Evolutionary conservation across 306 rosid species (phyloP).

Genomic region (Crotalaria pallida): DNA sequence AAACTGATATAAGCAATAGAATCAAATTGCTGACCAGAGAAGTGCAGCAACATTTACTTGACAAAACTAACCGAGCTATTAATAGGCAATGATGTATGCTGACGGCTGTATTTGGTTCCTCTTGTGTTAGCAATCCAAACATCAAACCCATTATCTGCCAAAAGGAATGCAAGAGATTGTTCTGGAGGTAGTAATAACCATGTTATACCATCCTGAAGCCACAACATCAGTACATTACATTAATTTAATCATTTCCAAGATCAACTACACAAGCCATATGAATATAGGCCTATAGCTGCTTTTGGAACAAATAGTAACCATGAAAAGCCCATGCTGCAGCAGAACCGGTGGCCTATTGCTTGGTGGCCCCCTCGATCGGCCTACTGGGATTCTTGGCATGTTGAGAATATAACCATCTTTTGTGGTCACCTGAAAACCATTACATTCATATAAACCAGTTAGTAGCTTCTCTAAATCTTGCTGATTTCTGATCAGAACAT

Average conservation of each 20-base stretch:
- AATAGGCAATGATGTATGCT: slow-evolving; percentile 34
- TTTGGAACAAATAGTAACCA: slow-evolving; percentile 39
- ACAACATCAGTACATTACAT: slow-evolving; percentile 9
- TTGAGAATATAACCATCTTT: slow-evolving; percentile 66
- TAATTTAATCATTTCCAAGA: slow-evolving; percentile 27
- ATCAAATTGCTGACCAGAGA: slow-evolving; percentile 13
- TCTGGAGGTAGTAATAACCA: slow-evolving; percentile 75
- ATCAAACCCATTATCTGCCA: slow-evolving; percentile 71
- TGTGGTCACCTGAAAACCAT: slow-evolving; percentile 54
- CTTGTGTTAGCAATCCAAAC: slow-evolving; percentile 80
- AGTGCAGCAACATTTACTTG: background rate
- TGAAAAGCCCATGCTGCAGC: slow-evolving; percentile 69
- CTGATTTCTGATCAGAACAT: slow-evolving; percentile 16
- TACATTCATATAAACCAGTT: background rate
- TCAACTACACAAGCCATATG: slow-evolving; percentile 5
- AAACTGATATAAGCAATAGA: slow-evolving; percentile 6
- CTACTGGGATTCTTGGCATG: slow-evolving; percentile 60
- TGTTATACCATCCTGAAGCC: slow-evolving; percentile 61
- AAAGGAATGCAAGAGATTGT: slow-evolving; percentile 55
- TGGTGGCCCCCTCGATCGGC: slow-evolving; percentile 26
- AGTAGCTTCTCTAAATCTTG: background rate
- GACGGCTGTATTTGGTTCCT: slow-evolving; percentile 68
- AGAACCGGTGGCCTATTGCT: slow-evolving; percentile 46
- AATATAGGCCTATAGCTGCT: background rate
- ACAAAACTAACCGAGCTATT: slow-evolving; percentile 42